Percentiles rank a stretch among this genome's conserved stretches.
These are phyloP conservation scores for Ajuga chamaepitys DNA, from an alignment of 257 asterid genomes.

Conservation along the genomic window DNA sequence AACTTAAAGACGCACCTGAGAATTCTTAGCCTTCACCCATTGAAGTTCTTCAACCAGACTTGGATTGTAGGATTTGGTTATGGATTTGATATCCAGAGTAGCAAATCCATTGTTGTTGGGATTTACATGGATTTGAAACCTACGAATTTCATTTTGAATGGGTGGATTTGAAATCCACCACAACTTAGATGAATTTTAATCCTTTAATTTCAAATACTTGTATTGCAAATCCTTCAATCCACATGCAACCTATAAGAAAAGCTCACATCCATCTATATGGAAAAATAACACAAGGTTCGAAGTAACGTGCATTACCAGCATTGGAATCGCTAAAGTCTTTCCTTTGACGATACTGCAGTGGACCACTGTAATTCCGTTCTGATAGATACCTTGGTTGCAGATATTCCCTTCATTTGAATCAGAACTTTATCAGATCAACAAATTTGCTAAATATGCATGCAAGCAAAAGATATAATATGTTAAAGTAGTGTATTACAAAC, in stretches of 20 bases:
- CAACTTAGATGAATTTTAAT: too few species aligned
- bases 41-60: conserved; percentile 69
- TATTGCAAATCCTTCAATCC: too few species aligned
- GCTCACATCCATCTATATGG: background rate
- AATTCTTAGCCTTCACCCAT: conserved; percentile 55
- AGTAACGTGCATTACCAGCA: conserved; percentile 33
- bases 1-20: conserved; percentile 39
- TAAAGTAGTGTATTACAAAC: background rate
- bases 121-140: too few species aligned
- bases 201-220: too few species aligned
- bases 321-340: conserved; percentile 43
- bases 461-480: background rate
- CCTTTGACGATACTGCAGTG: conserved; percentile 65
- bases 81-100: too few species aligned
- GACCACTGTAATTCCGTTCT: conserved; percentile 74
- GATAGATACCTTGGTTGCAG: conserved; percentile 43
- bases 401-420: conserved; percentile 55
- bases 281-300: background rate
- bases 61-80: too few species aligned
- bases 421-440: conserved; percentile 2
- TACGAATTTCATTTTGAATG: too few species aligned
- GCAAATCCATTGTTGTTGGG: too few species aligned
- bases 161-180: too few species aligned
- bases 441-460: conserved; percentile 3
- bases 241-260: background rate